Evolutionary conservation across 129 eudicot genomes (phyloP), one percentile per base, ranked within the genome.

Genomic region (Lactuca sativa): DNA sequence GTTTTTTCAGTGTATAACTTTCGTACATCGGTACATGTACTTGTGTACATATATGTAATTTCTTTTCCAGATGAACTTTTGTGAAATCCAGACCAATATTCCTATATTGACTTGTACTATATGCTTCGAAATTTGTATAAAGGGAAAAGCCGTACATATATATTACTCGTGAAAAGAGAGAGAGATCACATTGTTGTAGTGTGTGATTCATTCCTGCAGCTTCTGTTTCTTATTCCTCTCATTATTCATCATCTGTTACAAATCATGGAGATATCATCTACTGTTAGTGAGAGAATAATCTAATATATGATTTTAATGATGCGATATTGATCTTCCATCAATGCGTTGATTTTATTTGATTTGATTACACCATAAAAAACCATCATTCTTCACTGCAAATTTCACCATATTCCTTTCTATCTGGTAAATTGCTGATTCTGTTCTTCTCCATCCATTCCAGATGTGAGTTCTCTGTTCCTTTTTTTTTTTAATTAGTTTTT

Each of bases 161-260:
- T 4, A 56, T 5, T 5, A 32, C 11, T 31, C 52, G 32, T 11
- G 41, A 9, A 41, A 41, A 41, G 78, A 74, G 62, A 74, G 63
- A 55, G 38, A 51, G 70, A 36, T 25, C 30, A 25, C 30, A 25
- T 25, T 25, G 30, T 25, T 25, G 30, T 25, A 25, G 66, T 65
- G 44, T 47, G 66, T 15, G 56, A 64, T 74, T 64, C 34, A 60
- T 53, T 57, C 11, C 73, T 13, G 69, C 69, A 56, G 64, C 32
- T 73, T 73, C 78, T 34, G 72, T 30, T 74, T 64, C 74, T 44
- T 56, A 40, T 55, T 69, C 21, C 64, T 69, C 74, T 69, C 51
- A 14, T 57, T 18, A 48, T 53, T 38, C 43, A 30, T 55, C 56
- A 17, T 73, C 56, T 53, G 77, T 63, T 62, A 51, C 59, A 14